phyloP scores from a whole-genome alignment of 306 rosid genomes.

The Delonix regia region DNA sequence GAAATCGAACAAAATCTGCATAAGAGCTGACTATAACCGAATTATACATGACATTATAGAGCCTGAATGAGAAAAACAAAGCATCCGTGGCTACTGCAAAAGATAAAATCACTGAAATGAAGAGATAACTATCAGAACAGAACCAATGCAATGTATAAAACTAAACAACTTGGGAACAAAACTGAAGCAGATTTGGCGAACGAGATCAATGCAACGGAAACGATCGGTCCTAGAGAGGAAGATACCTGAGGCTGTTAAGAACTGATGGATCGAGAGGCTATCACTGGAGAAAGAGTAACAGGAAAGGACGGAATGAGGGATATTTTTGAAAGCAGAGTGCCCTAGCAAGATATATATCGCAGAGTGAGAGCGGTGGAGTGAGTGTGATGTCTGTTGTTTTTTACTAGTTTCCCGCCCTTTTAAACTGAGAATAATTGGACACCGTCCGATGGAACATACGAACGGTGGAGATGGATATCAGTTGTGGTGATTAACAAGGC shows the following conservation, averaged over 20 bases:
- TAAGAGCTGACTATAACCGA: not conserved
- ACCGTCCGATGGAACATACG: conserved; percentile 41
- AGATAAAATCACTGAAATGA: not conserved
- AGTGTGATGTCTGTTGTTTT: not conserved
- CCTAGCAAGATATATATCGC: conserved; percentile 34
- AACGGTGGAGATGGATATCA: conserved; percentile 45
- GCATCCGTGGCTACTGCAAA: not conserved
- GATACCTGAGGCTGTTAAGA: conserved; percentile 35
- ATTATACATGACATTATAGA: not conserved
- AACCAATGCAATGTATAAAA: not conserved
- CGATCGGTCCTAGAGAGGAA: too few relatives aligned
- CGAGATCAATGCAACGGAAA: not conserved
- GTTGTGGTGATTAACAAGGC: not conserved
- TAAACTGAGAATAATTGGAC: not conserved
- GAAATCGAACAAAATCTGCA: not conserved
- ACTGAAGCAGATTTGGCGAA: not conserved
- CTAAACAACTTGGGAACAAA: not conserved
- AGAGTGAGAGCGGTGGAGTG: not conserved
- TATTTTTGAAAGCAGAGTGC: not conserved
- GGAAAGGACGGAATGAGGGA: conserved; percentile 7
- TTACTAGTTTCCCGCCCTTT: conserved; percentile 56
- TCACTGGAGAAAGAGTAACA: not conserved
- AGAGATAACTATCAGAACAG: not conserved
- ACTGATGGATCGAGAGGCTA: not conserved
- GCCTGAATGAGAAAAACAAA: not conserved